phyloP scores from a whole-genome alignment of 2,329 filamentous ascomycete genomes.

The Talaromyces sp. region DNA sequence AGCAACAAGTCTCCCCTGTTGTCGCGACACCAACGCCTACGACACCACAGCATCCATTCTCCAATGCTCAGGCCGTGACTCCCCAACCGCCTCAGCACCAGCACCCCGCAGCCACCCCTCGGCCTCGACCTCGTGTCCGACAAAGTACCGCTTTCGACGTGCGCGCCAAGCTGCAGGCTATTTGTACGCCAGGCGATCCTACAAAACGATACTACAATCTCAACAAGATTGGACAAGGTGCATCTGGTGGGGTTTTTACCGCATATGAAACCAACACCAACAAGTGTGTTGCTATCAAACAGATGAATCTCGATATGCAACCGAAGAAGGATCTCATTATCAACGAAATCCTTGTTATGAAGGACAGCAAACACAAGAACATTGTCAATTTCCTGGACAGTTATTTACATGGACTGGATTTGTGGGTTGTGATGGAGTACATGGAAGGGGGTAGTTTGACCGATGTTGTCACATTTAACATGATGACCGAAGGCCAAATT shows the following conservation, averaged over 20 bases:
- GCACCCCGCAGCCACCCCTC: slow-evolving; percentile 50
- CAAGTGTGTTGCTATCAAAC: slow-evolving; percentile 92
- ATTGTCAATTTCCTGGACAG: slow-evolving; percentile 99
- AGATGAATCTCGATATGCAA: slow-evolving; percentile 98
- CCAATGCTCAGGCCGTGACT: slow-evolving; percentile 3
- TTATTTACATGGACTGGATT: slow-evolving; percentile 78
- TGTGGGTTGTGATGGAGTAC: slow-evolving; percentile 99
- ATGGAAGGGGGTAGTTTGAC: slow-evolving; percentile 98
- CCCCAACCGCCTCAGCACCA: slow-evolving; percentile 17
- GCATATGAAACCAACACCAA: slow-evolving; percentile 81
- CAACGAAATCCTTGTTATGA: slow-evolving; percentile 99
- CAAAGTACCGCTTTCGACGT: slow-evolving; percentile 80
- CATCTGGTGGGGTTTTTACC: slow-evolving; percentile 90
- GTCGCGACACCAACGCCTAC: slow-evolving; percentile 1
- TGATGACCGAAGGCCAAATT: slow-evolving; percentile 97
- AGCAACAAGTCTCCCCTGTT: slow-evolving; percentile 9
- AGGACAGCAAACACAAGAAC: slow-evolving; percentile 95
- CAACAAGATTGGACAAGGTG: slow-evolving; percentile 94
- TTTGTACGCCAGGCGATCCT: slow-evolving; percentile 86
- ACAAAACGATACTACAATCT: slow-evolving; percentile 80
- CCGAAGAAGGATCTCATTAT: slow-evolving; percentile 99
- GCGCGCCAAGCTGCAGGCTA: slow-evolving; percentile 72
- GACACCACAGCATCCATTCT: slow-evolving; percentile 4
- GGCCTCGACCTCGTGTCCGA: slow-evolving; percentile 70
- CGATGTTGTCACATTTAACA: slow-evolving; percentile 97